Conservation (phyloP, 129 eudicot species). For the Artemisia tridentata region DNA sequence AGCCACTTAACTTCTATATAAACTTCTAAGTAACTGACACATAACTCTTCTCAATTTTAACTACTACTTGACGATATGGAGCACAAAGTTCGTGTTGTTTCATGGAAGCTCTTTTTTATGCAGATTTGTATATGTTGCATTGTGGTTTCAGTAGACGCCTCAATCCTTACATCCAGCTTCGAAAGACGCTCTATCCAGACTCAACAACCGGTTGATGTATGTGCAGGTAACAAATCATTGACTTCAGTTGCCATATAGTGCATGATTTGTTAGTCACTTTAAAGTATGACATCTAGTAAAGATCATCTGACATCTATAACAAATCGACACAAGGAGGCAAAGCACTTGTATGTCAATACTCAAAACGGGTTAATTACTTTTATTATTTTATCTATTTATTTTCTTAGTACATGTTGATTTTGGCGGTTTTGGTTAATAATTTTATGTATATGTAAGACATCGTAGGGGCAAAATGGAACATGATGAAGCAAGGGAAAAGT, state of each 20-base stretch:
- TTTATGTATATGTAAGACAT: background rate
- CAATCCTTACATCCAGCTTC: background rate
- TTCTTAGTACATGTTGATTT: background rate
- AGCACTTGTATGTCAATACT: background rate
- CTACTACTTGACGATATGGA: background rate
- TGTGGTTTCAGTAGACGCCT: background rate
- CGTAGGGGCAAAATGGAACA: background rate
- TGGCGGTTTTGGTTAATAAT: background rate
- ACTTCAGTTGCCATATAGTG: background rate
- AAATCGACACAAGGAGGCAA: no score
- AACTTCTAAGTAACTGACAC: background rate
- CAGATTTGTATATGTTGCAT: background rate
- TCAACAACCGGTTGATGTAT: background rate
- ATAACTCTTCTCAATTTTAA: background rate
- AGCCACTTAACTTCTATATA: background rate
- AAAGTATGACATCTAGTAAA: background rate
- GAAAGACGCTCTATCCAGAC: slow-evolving; percentile 7
- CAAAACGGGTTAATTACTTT: background rate
- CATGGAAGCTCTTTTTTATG: background rate
- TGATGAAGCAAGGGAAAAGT: background rate
- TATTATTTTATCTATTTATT: background rate
- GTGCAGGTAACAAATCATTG: background rate
- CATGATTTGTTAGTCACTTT: background rate
- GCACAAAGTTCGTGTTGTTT: background rate
- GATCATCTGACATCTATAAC: background rate